phyloP scores from a whole-genome alignment of 2,329 filamentous ascomycete genomes.

The Teratosphaeria destructans region DNA sequence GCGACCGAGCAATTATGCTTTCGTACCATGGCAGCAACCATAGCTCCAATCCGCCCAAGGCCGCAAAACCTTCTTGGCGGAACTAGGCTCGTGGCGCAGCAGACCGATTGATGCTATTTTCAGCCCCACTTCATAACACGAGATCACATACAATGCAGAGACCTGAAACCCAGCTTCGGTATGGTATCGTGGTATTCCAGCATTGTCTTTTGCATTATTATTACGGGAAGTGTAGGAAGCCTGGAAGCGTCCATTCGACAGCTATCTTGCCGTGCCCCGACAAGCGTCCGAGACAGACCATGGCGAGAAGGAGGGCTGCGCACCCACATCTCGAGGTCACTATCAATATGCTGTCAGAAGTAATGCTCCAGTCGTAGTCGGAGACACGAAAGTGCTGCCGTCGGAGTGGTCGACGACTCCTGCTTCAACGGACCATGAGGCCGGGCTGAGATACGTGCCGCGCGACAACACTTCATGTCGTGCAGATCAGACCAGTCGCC shows the following conservation, averaged over 20 bases:
- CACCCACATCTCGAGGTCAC: too few species aligned
- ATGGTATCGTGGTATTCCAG: background rate
- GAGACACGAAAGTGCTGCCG: too few species aligned
- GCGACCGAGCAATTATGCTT: background rate
- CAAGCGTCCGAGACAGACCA: background rate
- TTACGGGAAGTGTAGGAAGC: background rate
- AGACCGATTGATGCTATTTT: background rate
- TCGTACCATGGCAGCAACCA: background rate
- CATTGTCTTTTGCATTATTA: background rate
- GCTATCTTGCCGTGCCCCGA: background rate
- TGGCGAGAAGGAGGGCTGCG: background rate
- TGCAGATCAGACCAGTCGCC: too few species aligned
- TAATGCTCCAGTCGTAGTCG: too few species aligned
- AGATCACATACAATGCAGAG: background rate
- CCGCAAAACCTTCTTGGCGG: background rate
- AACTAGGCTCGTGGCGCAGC: background rate
- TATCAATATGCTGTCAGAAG: background rate
- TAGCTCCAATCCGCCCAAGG: too few species aligned
- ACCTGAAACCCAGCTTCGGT: background rate
- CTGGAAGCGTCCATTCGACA: background rate
- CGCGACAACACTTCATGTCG: too few species aligned
- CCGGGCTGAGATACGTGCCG: too few species aligned
- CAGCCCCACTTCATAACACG: background rate
- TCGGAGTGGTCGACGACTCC: too few species aligned
- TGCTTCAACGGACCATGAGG: too few species aligned